These are phyloP conservation scores for Pythium aristosporum DNA, from an alignment of 352 stramenopile species.

Conservation along the genomic window DNA sequence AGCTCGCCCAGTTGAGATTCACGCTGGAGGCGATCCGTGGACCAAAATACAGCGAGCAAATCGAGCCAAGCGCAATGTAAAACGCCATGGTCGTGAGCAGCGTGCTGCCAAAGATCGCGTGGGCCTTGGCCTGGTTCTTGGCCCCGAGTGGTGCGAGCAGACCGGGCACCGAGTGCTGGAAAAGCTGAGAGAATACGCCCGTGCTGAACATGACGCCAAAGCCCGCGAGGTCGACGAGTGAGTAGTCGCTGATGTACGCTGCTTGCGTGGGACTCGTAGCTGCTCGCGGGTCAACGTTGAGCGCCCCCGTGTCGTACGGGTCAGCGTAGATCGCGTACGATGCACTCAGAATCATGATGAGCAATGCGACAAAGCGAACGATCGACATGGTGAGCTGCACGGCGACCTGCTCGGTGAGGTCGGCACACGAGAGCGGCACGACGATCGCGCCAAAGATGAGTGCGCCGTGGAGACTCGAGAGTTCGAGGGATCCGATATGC, in stretches of 20 bases:
- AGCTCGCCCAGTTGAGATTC: slow-evolving; percentile 91
- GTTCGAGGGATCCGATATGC: slow-evolving; percentile 45
- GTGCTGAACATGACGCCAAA: slow-evolving; percentile 92
- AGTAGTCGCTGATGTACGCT: slow-evolving; percentile 59
- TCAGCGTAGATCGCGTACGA: slow-evolving; percentile 72
- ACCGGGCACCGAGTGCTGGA: slow-evolving; percentile 90
- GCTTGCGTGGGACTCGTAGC: slow-evolving; percentile 3
- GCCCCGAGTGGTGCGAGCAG: slow-evolving; percentile 71
- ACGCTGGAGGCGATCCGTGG: slow-evolving; percentile 73
- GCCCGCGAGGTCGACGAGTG: slow-evolving; percentile 62
- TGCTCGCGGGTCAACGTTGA: slow-evolving; percentile 7
- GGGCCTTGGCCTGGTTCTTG: slow-evolving; percentile 58
- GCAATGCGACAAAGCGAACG: slow-evolving; percentile 82
- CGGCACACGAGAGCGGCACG: slow-evolving; percentile 84
- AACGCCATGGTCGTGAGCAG: slow-evolving; percentile 83
- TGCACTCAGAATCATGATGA: slow-evolving; percentile 88
- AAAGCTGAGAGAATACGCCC: slow-evolving; percentile 86
- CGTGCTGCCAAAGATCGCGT: slow-evolving; percentile 71
- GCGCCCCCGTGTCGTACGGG: slow-evolving; percentile 49
- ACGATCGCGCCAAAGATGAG: slow-evolving; percentile 84
- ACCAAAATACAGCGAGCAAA: slow-evolving; percentile 87
- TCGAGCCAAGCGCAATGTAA: slow-evolving; percentile 79
- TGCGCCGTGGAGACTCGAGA: slow-evolving; percentile 56
- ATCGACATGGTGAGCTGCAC: slow-evolving; percentile 88
- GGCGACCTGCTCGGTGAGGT: slow-evolving; percentile 89